Evolutionary conservation across 1,139 yeast species (phyloP), one percentile per base, ranked within the genome.

Genomic region (Entelexis sorbosivorans): DNA sequence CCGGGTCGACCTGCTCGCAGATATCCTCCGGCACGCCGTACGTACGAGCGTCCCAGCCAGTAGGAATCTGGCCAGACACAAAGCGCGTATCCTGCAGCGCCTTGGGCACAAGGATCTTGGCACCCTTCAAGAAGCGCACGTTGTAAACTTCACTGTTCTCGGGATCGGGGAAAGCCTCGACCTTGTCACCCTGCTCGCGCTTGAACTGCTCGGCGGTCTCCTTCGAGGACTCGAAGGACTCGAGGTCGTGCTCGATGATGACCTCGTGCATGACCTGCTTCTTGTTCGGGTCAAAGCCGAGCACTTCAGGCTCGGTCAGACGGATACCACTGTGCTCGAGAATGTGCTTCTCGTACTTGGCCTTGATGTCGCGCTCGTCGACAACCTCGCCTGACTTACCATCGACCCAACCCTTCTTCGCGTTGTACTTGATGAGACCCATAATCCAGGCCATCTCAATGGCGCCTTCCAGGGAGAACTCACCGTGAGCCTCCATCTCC

Each of bases 361-460:
- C 67, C 79, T 91, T 91, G 69, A 91, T 79, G 61, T 89, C 96
- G 70, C 81, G 82, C 68, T 91, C 98, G 59, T 87, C 97, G 56
- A 91, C 95, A 39, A 96, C 96, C 64, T 80, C 80, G 62, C 78
- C 82, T 56, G 96, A 81, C 77, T 91, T 89, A 59, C 95, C 81
- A 66, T 91, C 98, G 61, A 91, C 85, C 98, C 98, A 91, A 61
- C 97, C 97, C 79, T 89, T 89, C 68, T 89, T 77, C 68, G 80
- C 79, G 72, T 96, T 97, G 74, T 91, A 91, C 71, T 85, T 86
- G 73, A 91, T 88, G 68, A 84, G 77, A 61, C 97, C 97, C 97
- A 91, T 91, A 62, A 91, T 88, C 97, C 97, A 91, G 50, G 98
- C 97, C 95, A 91, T 89, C 74, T 91, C 98, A 66, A 91, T 84